Base-by-base conservation (phyloP, 257 asterid genomes). In the Misopates orontium region DNA sequence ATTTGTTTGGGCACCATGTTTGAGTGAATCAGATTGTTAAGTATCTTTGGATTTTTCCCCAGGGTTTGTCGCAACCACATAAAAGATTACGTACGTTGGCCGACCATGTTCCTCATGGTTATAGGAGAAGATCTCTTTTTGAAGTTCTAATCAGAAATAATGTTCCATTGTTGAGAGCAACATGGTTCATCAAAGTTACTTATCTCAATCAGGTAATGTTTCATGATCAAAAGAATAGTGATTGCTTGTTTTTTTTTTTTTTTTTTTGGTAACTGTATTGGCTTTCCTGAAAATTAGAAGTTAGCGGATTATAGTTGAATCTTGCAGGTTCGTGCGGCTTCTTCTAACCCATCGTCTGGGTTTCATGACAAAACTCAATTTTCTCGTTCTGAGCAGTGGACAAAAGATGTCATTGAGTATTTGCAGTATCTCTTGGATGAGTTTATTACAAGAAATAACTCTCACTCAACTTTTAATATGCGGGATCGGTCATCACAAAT, bases 41-140 rank as follows among this genome's bases (percentile, higher is more conserved):
- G 57, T 18, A 62, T 41, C 17, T 68, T 62, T 71, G 64, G 53
- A 28, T 68, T 56, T 47, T 45, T 75, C 68, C 74, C 41, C 84
- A 95, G 99, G 91, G 96, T 75, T 84, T 95, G 80, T 88, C 98
- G 45, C 96, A 87, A 63, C 93, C 82, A 13, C 96, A 91, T 73
- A 95, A 95, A 78, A 81, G 96, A 76, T 73, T 95, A 76, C 81
- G 95, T 62, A 85, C 87, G 32, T 84, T 95, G 96, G 94, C 95
- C 2, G 99, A 91, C 81, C 98, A 87, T 57, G 98, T 91, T 58
- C 99, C 99, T 68, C 96, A 91, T 82, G 99, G 97, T 72, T 88
- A 80, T 75, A 74, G 91, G 76, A 85, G 70, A 82, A 91, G 74
- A 73, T 81, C 94, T 53, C 94, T 88, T 47, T 81, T 95, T 64